Base-by-base conservation (phyloP, 208 protist species). In the Crithidia mellificae region DNA sequence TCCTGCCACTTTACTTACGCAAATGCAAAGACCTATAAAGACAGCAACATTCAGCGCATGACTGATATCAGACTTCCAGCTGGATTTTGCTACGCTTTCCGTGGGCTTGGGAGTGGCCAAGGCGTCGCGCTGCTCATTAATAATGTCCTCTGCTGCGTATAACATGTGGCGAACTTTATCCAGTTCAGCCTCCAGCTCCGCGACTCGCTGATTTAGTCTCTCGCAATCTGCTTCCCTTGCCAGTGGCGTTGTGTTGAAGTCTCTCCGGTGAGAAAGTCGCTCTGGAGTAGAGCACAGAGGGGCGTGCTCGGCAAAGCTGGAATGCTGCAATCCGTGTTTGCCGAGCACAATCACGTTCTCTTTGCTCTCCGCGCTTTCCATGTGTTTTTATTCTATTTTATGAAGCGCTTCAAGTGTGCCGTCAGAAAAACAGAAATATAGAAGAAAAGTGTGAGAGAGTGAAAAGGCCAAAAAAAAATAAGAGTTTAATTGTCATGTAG, bases 71-170 rank as follows among this genome's bases (percentile, higher is more conserved):
- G 34, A 19, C 17, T 4, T n/a, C n/a, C n/a, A n/a, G 20, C 34
- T 55, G 14, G 6, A 30, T 27, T 36, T 24, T 7, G 27, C n/a
- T 27, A 15, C 2, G 8, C 19, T 39, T 6, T 29, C 29, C 11
- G 4, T 14, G 24, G 0, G 38, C 29, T 17, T 43, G 6, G 47
- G 17, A 6, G 14, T 36, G 2, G 51, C 22, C 12, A 51, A n/a
- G 7, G 6, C 6, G 17, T 24, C 32, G 22, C 68, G 68, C 9
- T 68, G 17, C 2, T 63, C 68, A 19, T 63, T 56, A n/a, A 74
- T 67, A 11, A 63, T 74, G 39, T 74, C 68, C 19, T 76, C 63
- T 0, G 70, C 54, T 15, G 63, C 63, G 2, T 39, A 50, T 0
- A 63, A 34, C 58, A 68, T 32, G 14, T 47, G 47, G 0, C 32